phyloP scores from a whole-genome alignment of 2,329 filamentous ascomycete species.

The Alternaria ethzedia region DNA sequence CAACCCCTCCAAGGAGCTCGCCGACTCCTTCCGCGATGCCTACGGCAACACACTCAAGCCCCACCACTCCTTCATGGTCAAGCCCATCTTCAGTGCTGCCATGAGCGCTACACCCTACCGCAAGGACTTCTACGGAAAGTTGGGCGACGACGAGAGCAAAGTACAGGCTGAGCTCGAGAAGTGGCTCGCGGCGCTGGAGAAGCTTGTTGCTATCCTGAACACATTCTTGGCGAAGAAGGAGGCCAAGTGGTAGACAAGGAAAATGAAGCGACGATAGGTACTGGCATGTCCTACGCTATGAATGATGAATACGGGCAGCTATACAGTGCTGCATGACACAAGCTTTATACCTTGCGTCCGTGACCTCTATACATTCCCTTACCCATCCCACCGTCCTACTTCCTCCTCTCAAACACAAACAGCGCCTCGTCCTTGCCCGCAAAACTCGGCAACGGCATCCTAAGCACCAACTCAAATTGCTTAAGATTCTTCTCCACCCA shows the following conservation, averaged over 20 bases:
- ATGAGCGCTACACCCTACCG: slow-evolving; percentile 94
- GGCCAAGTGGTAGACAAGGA: slow-evolving; percentile 37
- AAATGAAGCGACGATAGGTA: neutral
- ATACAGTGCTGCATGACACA: neutral
- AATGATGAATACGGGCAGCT: neutral
- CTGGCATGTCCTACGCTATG: neutral
- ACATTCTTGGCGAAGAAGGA: slow-evolving; percentile 55
- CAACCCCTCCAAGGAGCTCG: slow-evolving; percentile 74
- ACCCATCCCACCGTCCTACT: neutral
- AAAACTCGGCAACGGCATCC: slow-evolving; percentile 75
- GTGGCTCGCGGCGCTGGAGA: slow-evolving; percentile 81
- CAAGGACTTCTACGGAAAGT: slow-evolving; percentile 89
- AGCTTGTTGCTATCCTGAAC: slow-evolving; percentile 78
- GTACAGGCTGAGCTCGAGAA: slow-evolving; percentile 68
- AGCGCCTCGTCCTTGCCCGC: slow-evolving; percentile 78
- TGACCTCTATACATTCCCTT: neutral
- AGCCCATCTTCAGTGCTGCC: slow-evolving; percentile 89
- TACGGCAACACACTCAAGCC: slow-evolving; percentile 89
- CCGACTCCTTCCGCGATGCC: slow-evolving; percentile 82
- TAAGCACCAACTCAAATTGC: slow-evolving; percentile 65
- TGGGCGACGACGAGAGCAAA: slow-evolving; percentile 70
- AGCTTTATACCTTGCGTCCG: neutral
- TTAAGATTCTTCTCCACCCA: slow-evolving; percentile 67
- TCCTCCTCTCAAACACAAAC: slow-evolving; percentile 64
- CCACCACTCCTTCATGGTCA: slow-evolving; percentile 86